A percentile compares a stretch with the other conserved stretches of the same genome.
These are phyloP conservation scores for Simmondsia chinensis DNA, from an alignment of 148 eudicot genomes.

Conservation along the genomic window DNA sequence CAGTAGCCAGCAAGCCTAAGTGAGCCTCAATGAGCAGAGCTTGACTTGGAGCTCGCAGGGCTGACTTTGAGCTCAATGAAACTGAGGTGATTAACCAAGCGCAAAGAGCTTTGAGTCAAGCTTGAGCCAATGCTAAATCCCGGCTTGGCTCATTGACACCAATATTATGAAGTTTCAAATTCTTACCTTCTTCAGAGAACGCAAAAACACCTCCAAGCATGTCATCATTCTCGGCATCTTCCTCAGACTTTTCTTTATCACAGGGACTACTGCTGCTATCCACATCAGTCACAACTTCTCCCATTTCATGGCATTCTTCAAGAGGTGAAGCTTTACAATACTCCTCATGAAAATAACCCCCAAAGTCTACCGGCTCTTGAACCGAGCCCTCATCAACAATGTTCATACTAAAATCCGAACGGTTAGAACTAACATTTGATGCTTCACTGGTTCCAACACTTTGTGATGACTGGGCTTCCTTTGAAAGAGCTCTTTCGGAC, in stretches of 20 bases:
- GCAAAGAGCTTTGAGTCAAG: too few relatives aligned
- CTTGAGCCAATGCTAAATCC: too few relatives aligned
- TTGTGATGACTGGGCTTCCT: slow-evolving; percentile 47
- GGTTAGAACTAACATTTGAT: slow-evolving; percentile 61
- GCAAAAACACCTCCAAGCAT: slow-evolving; percentile 85
- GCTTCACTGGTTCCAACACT: slow-evolving; percentile 53
- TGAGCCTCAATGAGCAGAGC: too few relatives aligned
- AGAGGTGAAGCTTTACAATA: slow-evolving; percentile 63
- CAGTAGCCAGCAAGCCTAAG: too few relatives aligned
- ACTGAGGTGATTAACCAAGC: too few relatives aligned
- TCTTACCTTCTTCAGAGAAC: slow-evolving; percentile 87
- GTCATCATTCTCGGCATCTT: slow-evolving; percentile 75
- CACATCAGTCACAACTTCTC: slow-evolving; percentile 52
- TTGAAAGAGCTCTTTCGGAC: slow-evolving; percentile 25
- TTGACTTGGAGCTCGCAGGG: too few relatives aligned
- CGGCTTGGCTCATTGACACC: too few relatives aligned
- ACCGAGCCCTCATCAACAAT: slow-evolving; percentile 56
- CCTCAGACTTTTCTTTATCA: slow-evolving; percentile 54
- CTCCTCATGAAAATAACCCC: slow-evolving; percentile 68
- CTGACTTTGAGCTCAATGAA: too few relatives aligned
- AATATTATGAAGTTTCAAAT: slow-evolving; percentile 4
- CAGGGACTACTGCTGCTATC: slow-evolving; percentile 53
- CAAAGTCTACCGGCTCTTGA: slow-evolving; percentile 57
- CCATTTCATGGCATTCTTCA: slow-evolving; percentile 39
- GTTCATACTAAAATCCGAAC: slow-evolving; percentile 72